Evolutionary conservation across 768 basidiomycete species (phyloP), one percentile per base, ranked within the genome.

Genomic region (Crucibulum laeve): DNA sequence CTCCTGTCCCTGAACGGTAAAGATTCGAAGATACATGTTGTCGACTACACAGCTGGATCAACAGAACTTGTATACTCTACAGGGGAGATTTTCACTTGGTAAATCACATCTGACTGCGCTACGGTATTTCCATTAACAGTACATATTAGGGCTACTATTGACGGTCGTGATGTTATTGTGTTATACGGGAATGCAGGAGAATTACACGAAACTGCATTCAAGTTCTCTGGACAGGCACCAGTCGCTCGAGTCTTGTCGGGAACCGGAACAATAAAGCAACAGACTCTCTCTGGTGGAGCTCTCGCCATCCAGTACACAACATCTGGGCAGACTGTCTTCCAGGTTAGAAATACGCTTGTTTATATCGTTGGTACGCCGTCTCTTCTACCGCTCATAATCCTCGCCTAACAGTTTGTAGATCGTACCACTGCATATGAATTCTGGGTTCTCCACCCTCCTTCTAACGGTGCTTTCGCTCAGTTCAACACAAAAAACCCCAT

Each of bases 11-110:
- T 77, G n/a, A 62, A 65, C 43, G 75, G 75, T n/a, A 73, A 69
- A 54, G 74, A 77, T 48, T 75, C 75, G 0, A 77, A 77, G 53
- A 62, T 76, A 25, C 69, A 75, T 44, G 66, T 77, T 10, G 71
- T 74, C 1, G 74, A 76, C 47, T 76, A 76, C 44, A 43, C 45
- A 17, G 73, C 73, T 32, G 75, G 75, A 11, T 62, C 62, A 5
- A 70, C 61, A 4, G 65, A 61, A 21, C 37, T 76, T 32, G 49
- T 76, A 2, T 76, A 76, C 44, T 76, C 75, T 4, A 71, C 72
- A 11, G 72, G 60, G 4, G 75, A 77, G 53, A 68, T 76, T 17
- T 53, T 76, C 52, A 73, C 74, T 5, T 77, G 75, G 75, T 69
- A 48, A 37, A 52, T 39, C 3, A 17, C 18, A n/a, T n/a, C n/a